Conservation (phyloP, 305 asterid species). For the Ilex paraguariensis region DNA sequence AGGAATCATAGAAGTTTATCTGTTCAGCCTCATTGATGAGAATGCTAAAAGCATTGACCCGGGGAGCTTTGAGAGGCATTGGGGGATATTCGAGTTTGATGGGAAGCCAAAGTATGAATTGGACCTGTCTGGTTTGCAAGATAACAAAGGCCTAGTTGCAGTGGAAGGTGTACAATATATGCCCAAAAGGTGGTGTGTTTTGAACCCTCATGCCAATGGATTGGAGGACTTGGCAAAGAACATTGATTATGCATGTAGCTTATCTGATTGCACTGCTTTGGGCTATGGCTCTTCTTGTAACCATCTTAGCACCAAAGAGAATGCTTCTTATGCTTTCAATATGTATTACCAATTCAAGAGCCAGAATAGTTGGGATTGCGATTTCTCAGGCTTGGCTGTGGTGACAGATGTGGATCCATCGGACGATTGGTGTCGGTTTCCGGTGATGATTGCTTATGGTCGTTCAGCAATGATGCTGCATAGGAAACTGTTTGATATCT, state of each 20-base stretch:
- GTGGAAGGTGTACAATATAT: conserved; percentile 66
- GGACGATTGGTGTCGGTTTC: conserved; percentile 51
- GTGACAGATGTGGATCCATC: conserved; percentile 76
- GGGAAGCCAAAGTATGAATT: conserved; percentile 82
- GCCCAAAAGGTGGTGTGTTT: conserved; percentile 64
- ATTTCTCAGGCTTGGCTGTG: conserved; percentile 62
- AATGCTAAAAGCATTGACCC: conserved; percentile 29
- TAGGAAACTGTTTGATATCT: conserved; percentile 46
- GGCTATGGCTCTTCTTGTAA: conserved; percentile 88
- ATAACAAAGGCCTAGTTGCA: conserved; percentile 43
- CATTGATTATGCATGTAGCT: conserved; percentile 73
- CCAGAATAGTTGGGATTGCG: conserved; percentile 80
- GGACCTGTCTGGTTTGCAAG: conserved; percentile 41
- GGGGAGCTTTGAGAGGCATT: conserved; percentile 31
- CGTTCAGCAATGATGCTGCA: conserved; percentile 49
- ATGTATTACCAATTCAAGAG: conserved; percentile 78
- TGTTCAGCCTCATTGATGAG: conserved; percentile 31
- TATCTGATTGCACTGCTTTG: conserved; percentile 76
- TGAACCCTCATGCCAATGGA: conserved; percentile 40
- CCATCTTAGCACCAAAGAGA: conserved; percentile 47
- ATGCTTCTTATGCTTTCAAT: conserved; percentile 88
- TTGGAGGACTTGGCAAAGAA: conserved; percentile 39
- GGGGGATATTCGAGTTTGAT: conserved; percentile 58
- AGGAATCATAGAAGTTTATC: conserved; percentile 18
- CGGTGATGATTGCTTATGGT: conserved; percentile 62